A percentile compares a stretch with the other conserved stretches of the same genome.
Evolutionary conservation across 805 yeast species (phyloP).

Genomic region (Monosporozyma siamensis): DNA sequence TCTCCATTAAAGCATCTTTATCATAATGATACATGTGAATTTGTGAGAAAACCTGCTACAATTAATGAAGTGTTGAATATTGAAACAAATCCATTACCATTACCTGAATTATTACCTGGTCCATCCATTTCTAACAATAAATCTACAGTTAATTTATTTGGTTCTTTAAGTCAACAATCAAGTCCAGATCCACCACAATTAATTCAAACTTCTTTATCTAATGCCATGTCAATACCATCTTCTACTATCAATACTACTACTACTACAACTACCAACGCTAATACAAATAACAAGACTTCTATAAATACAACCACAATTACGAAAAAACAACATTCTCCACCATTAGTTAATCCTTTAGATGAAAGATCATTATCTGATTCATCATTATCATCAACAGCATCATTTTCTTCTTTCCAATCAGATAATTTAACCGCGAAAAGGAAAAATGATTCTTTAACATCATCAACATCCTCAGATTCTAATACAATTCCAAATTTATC

Average conservation of each 20-base stretch:
- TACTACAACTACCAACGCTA: not conserved
- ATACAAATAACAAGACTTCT: not conserved
- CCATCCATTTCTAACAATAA: not conserved
- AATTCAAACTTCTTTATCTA: not conserved
- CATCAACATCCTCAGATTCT: conserved; percentile 2
- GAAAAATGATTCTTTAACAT: conserved; percentile 1
- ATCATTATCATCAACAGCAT: conserved; percentile 5
- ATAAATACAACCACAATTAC: not conserved
- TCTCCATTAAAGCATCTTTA: conserved; percentile 29
- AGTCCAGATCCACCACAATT: not conserved
- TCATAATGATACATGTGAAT: conserved; percentile 13
- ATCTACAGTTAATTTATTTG: not conserved
- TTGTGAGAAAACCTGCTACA: conserved; percentile 6
- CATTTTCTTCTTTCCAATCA: conserved; percentile 7
- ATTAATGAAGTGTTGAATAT: conserved; percentile 5
- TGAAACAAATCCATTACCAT: conserved; percentile 1
- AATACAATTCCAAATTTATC: not conserved
- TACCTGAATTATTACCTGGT: not conserved
- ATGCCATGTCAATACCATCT: not conserved
- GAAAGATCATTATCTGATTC: conserved; percentile 7
- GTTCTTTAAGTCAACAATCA: not conserved
- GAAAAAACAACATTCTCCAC: not conserved
- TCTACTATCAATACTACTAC: not conserved
- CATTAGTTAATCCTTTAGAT: not conserved
- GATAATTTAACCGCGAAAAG: conserved; percentile 5